These are phyloP conservation scores for Naganishia vishniacii DNA, from an alignment of 768 basidiomycete species.

Conservation along the genomic window DNA sequence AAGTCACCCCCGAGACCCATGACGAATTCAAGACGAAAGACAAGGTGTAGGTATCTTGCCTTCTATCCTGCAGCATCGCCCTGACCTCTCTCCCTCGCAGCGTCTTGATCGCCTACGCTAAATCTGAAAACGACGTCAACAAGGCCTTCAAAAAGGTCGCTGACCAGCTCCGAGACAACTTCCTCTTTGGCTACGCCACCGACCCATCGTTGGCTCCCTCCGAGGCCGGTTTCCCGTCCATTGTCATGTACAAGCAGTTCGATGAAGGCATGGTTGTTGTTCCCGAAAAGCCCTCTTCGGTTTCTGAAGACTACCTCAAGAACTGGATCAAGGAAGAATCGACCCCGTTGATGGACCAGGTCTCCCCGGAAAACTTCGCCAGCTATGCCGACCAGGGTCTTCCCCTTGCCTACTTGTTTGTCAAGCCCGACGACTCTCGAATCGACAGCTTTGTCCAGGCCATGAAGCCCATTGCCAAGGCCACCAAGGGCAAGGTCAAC, in stretches of 20 bases:
- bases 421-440: slow-evolving; percentile 66
- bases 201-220: slow-evolving; percentile 57
- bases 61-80: not conserved
- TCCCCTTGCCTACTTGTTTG: slow-evolving; percentile 90
- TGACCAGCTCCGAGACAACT: slow-evolving; percentile 82
- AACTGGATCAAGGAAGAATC: slow-evolving; percentile 77
- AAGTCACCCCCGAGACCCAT: slow-evolving; percentile 68
- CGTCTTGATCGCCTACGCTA: slow-evolving; percentile 77
- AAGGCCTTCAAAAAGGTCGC: slow-evolving; percentile 75
- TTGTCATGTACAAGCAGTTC: slow-evolving; percentile 86
- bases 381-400: slow-evolving; percentile 72
- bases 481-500: slow-evolving; percentile 81
- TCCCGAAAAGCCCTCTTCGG: slow-evolving; percentile 31
- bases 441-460: slow-evolving; percentile 63
- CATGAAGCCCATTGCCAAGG: slow-evolving; percentile 69
- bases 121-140: slow-evolving; percentile 65
- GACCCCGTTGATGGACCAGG: slow-evolving; percentile 82
- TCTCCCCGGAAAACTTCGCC: slow-evolving; percentile 87
- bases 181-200: slow-evolving; percentile 79
- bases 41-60: slow-evolving; percentile 56
- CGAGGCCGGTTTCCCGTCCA: slow-evolving; percentile 60
- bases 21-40: slow-evolving; percentile 81
- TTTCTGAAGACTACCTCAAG: slow-evolving; percentile 57
- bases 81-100: slow-evolving; percentile 28
- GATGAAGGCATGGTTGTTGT: slow-evolving; percentile 64